Percentiles rank a stretch among this genome's conserved stretches.
Conservation (phyloP, 495 filamentous ascomycete species). For the Cetradonia linearis region DNA sequence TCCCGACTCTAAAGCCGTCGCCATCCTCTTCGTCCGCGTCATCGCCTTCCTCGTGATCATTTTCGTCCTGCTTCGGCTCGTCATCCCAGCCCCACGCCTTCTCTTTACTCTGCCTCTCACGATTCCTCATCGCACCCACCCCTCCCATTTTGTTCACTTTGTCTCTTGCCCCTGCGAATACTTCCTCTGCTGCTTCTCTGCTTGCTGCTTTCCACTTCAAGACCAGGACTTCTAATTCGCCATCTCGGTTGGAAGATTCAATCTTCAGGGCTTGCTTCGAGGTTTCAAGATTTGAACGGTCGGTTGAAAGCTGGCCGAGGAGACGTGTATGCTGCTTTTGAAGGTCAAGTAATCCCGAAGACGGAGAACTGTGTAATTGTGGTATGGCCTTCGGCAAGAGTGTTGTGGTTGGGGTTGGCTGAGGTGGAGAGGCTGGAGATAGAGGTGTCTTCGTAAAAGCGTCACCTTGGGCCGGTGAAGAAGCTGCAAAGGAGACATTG, state of each 20-base stretch:
- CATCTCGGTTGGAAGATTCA: slow-evolving; percentile 36
- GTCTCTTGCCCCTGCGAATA: slow-evolving; percentile 36
- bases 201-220: slow-evolving; percentile 39
- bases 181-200: slow-evolving; percentile 43
- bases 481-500: slow-evolving; percentile 12
- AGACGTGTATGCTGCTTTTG: slow-evolving; percentile 32
- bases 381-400: slow-evolving; percentile 22
- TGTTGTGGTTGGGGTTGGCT: slow-evolving; percentile 10
- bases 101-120: slow-evolving; percentile 32
- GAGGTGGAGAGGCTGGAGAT: not conserved
- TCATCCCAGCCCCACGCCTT: slow-evolving; percentile 25
- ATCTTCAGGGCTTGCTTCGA: slow-evolving; percentile 42
- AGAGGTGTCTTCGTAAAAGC: not conserved
- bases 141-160: slow-evolving; percentile 46
- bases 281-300: slow-evolving; percentile 37
- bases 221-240: slow-evolving; percentile 40
- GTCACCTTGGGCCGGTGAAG: not conserved
- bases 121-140: slow-evolving; percentile 43
- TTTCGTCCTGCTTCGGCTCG: slow-evolving; percentile 13
- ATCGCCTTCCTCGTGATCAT: not conserved
- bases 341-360: slow-evolving; percentile 22
- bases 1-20: not conserved
- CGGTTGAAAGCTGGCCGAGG: slow-evolving; percentile 28
- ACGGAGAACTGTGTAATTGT: not conserved
- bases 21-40: slow-evolving; percentile 14